Evolutionary conservation across 805 yeast species (phyloP), one percentile per base, ranked within the genome.

Genomic region (Phaffomyces antillensis): DNA sequence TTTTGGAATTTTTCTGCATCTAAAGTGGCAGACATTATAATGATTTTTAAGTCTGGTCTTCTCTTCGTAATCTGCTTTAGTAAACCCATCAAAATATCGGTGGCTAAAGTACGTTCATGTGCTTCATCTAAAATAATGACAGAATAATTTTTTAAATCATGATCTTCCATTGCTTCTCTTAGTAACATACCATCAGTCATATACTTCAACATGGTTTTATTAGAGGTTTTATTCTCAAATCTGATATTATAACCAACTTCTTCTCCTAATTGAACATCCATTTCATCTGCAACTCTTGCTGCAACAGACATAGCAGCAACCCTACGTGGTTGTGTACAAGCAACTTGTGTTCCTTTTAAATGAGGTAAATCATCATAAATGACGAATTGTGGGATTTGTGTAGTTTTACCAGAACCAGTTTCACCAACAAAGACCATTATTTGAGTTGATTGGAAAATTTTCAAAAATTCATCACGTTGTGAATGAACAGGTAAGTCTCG

Each of bases 271-370:
- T 76, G 73, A 7, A 91, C 98, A 64, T 90, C 98, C 93, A 90
- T 80, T 66, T 91, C 99, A 60, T 88, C 95, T 4, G 98, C 96
- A 43, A 91, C 99, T 72, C 99, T 85, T 52, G 86, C 83, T 18
- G 98, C 98, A 47, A 90, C 98, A 44, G 96, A 86, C 97, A 90
- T 91, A 16, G 99, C 98, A 17, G 99, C 99, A 54, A 91, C 98
- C 68, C 99, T 81, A 71, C 99, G 81, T 16, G 99, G 99, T 55
- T 77, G 91, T 0, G 98, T 90, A 79, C 96, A 90, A 1, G 96
- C 98, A 44, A 91, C 91, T 66, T 83, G 91, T 15, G 81, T 81
- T 6, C 91, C 90, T 42, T 69, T 68, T 53, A 88, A 70, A 58
- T 88, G 96, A 16, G 97, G 96, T 76, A 91, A 76, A 55, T 90